Conservation (phyloP, 768 basidiomycete genomes). For the Symmetrospora coprosmae region DNA sequence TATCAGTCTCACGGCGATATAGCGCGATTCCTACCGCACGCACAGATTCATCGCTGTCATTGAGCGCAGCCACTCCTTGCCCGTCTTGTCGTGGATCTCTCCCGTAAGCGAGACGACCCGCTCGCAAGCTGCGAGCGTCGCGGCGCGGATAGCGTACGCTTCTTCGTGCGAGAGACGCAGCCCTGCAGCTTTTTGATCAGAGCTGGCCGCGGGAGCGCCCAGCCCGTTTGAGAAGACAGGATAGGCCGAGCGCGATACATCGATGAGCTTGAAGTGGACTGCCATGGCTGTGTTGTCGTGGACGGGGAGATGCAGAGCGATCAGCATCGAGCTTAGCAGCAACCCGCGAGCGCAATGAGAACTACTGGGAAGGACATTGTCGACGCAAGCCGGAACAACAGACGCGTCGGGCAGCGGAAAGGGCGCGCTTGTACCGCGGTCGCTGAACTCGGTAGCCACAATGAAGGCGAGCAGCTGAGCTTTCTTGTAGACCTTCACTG, state of each 20-base stretch:
- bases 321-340: background rate
- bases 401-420: conserved; percentile 21
- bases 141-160: conserved; percentile 23
- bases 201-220: background rate
- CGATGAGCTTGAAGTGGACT: conserved; percentile 7
- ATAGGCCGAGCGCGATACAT: conserved; percentile 2
- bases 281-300: conserved; percentile 25
- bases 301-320: background rate
- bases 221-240: conserved; percentile 14
- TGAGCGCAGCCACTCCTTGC: conserved; percentile 9
- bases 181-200: background rate
- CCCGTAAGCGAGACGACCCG: background rate
- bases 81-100: background rate
- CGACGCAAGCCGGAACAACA: conserved; percentile 2
- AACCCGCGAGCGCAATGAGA: background rate
- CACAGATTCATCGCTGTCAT: conserved; percentile 17
- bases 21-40: background rate
- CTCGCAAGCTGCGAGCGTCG: conserved; percentile 18
- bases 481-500: conserved; percentile 24
- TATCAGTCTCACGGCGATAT: background rate
- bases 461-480: conserved; percentile 19
- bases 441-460: conserved; percentile 5
- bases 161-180: conserved; percentile 7
- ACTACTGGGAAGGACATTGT: conserved; percentile 24
- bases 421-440: background rate